Evolutionary conservation across 2,329 filamentous ascomycete species (phyloP).

Genomic region (Dryadomyces sulphureus): DNA sequence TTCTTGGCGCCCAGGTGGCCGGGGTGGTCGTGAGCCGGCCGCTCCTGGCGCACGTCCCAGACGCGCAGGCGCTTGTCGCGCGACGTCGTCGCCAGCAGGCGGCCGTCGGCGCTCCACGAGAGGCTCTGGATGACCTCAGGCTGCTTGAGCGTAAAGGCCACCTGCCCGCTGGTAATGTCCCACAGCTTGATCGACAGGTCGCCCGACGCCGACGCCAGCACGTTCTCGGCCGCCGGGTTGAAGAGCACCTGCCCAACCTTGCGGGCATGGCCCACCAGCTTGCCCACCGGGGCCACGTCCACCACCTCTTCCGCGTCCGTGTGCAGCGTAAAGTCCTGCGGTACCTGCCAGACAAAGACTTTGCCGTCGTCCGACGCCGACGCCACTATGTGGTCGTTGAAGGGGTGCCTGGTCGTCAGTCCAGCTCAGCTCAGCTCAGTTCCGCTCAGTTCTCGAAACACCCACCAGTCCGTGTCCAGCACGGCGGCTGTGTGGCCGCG

Average conservation of each 20-base stretch:
- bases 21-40: slow-evolving; percentile 64
- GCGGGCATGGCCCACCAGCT: slow-evolving; percentile 77
- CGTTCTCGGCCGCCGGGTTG: slow-evolving; percentile 90
- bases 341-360: slow-evolving; percentile 93
- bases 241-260: slow-evolving; percentile 98
- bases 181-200: slow-evolving; percentile 93
- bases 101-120: slow-evolving; percentile 86
- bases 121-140: slow-evolving; percentile 88
- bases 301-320: slow-evolving; percentile 72
- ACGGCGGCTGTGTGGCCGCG: slow-evolving; percentile 91
- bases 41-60: slow-evolving; percentile 94
- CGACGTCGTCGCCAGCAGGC: slow-evolving; percentile 78
- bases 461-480: slow-evolving; percentile 87
- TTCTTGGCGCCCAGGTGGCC: slow-evolving; percentile 94
- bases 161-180: slow-evolving; percentile 71
- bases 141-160: slow-evolving; percentile 66
- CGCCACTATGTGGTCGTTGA: slow-evolving; percentile 84
- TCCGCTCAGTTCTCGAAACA: slow-evolving; percentile 9
- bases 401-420: slow-evolving; percentile 57
- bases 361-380: slow-evolving; percentile 95
- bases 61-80: slow-evolving; percentile 96
- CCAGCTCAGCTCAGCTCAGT: background rate
- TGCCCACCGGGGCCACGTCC: slow-evolving; percentile 68
- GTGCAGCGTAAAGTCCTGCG: slow-evolving; percentile 70
- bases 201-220: slow-evolving; percentile 87